phyloP scores from a whole-genome alignment of 768 basidiomycete genomes.

The Austroboletus festivus region DNA sequence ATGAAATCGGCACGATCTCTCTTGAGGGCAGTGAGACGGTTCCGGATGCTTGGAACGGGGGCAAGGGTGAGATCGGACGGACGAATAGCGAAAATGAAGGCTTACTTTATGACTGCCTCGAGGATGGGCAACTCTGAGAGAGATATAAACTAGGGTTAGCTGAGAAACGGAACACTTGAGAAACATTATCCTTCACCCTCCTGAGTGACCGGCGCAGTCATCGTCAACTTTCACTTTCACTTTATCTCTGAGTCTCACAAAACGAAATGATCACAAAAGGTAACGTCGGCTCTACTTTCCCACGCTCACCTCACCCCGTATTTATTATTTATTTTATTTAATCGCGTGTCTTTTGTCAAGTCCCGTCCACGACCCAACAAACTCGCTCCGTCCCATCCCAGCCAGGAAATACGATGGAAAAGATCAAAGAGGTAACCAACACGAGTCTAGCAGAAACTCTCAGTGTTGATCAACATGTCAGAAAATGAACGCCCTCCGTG shows the following conservation, averaged over 20 bases:
- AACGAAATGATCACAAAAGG: slow-evolving; percentile 37
- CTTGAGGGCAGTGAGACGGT: slow-evolving; percentile 91
- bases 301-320: slow-evolving; percentile 26
- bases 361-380: slow-evolving; percentile 5
- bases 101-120: slow-evolving; percentile 87
- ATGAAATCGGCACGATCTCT: slow-evolving; percentile 91
- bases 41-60: slow-evolving; percentile 75
- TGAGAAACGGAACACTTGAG: not conserved
- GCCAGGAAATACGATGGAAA: slow-evolving; percentile 38
- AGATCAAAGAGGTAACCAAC: slow-evolving; percentile 52
- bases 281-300: slow-evolving; percentile 28
- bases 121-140: slow-evolving; percentile 86
- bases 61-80: slow-evolving; percentile 19
- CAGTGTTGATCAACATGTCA: too few species aligned
- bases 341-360: slow-evolving; percentile 18
- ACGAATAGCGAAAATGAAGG: slow-evolving; percentile 20
- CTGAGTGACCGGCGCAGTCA: slow-evolving; percentile 73
- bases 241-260: slow-evolving; percentile 1
- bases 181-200: slow-evolving; percentile 67
- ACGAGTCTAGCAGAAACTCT: too few species aligned
- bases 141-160: slow-evolving; percentile 19
- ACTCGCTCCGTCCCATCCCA: not conserved
- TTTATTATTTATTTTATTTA: slow-evolving; percentile 19
- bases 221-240: slow-evolving; percentile 48
- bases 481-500: slow-evolving; percentile 77